phyloP scores from a whole-genome alignment of 2,329 filamentous ascomycete species.

The Aureobasidium leucospermi region DNA sequence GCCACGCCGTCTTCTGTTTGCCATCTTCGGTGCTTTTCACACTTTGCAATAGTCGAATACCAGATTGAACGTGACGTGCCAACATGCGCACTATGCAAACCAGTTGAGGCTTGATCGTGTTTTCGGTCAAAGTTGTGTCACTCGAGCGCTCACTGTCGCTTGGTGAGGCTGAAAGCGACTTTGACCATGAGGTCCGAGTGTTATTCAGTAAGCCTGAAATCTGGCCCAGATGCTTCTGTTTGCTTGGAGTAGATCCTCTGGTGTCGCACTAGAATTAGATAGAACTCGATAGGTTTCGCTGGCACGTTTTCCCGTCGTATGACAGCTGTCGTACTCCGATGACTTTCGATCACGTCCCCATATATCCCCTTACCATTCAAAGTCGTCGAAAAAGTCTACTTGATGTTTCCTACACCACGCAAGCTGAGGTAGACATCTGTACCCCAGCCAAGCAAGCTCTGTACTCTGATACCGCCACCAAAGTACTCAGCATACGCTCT shows the following conservation, averaged over 20 bases:
- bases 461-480: slow-evolving; percentile 88
- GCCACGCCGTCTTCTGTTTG: not conserved
- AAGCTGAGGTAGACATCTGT: slow-evolving; percentile 60
- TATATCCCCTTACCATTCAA: not conserved
- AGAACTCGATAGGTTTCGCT: not conserved
- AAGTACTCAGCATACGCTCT: slow-evolving; percentile 97
- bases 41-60: not conserved
- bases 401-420: slow-evolving; percentile 45
- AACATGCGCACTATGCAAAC: too few relatives aligned
- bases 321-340: not conserved
- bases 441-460: slow-evolving; percentile 92
- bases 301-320: not conserved
- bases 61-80: not conserved
- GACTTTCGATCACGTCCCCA: not conserved
- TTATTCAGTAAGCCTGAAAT: not conserved
- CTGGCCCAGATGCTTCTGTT: not conserved
- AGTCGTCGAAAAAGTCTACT: not conserved
- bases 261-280: not conserved
- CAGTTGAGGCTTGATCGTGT: too few relatives aligned
- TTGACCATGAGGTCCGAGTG: too few relatives aligned
- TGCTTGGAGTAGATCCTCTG: not conserved
- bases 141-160: too few relatives aligned
- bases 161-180: too few relatives aligned
- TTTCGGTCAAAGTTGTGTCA: too few relatives aligned
- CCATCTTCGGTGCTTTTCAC: not conserved